Base-by-base conservation (phyloP, 805 yeast species). In the Jamesozyma rosinii region DNA sequence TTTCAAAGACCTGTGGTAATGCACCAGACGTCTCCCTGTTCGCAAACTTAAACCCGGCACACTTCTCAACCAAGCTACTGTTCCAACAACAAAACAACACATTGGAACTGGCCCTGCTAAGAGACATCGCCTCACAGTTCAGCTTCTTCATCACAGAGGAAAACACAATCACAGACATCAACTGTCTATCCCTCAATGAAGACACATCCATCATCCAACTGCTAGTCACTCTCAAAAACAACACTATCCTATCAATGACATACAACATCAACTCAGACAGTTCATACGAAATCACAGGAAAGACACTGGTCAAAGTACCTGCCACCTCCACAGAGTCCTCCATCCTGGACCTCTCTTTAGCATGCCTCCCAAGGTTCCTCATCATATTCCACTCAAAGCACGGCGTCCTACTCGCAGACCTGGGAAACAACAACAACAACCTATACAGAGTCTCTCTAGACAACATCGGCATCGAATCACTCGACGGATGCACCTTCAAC, bases 351-450 rank as follows among this genome's bases (percentile, higher is more conserved):
- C 21, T 40, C 21, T 40, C 24, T 21, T 18, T 37, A 6, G 31
- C 20, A 5, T 30, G 26, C 3, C 27, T 34, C 14, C 38, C 43
- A 18, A 33, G 27, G 4, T 35, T 15, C 29, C 10, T 41, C 9
- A 26, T 41, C n/a, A 22, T 35, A 19, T 22, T 34, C 24, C 38
- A 41, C 19, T 27, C 43, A 11, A 27, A 20, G 6, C 26, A 35
- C 14, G 43, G 43, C 10, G 6, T 35, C 24, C 20, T 41, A 34
- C 35, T 35, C 19, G 35, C 43, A 8, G 38, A 34, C 14, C 13
- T 41, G 9, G 4, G 15, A 17, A 41, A 19, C 15, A 33, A 31
- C 35, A 39, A 9, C 20, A 31, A 30, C 14, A 5, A 14, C 5
- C 17, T 31, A 15, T 38, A 30, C 27, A 17, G 5, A 8, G 15